Conservation (phyloP, 495 filamentous ascomycete genomes). For the Hyphodiscus hymeniophilus region DNA sequence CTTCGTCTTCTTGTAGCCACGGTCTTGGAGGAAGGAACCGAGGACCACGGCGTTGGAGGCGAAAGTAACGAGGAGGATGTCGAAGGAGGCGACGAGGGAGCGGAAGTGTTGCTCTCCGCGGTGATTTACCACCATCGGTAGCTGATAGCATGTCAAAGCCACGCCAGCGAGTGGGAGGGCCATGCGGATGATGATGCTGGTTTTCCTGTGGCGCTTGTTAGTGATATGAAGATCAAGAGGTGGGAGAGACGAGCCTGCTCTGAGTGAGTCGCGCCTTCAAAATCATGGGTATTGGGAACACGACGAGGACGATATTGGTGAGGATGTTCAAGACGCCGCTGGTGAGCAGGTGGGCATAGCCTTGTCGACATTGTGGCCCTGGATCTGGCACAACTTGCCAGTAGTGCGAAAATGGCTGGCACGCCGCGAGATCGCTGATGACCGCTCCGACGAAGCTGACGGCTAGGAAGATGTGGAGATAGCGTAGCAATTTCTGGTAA, state of each 20-base stretch:
- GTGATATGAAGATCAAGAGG: too few species aligned
- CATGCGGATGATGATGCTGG: constrained; percentile 11
- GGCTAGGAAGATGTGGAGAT: constrained; percentile 64
- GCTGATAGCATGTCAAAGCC: constrained; percentile 36
- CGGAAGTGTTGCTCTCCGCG: constrained; percentile 61
- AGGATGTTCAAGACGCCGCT: constrained; percentile 80
- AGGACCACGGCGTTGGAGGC: constrained; percentile 75
- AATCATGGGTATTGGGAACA: constrained; percentile 83
- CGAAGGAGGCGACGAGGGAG: constrained; percentile 68
- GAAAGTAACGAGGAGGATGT: constrained; percentile 65
- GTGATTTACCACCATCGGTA: constrained; percentile 53
- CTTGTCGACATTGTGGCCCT: constrained; percentile 75
- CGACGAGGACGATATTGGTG: constrained; percentile 77
- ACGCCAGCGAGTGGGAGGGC: constrained; percentile 14
- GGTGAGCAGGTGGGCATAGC: constrained; percentile 73
- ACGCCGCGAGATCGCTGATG: constrained; percentile 74
- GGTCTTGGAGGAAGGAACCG: constrained; percentile 70
- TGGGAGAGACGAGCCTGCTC: constrained; percentile 34
- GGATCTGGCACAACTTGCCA: constrained; percentile 92
- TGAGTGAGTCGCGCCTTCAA: constrained; percentile 57
- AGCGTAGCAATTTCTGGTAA: constrained; percentile 54
- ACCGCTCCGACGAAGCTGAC: constrained; percentile 77
- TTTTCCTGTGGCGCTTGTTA: constrained; percentile 14
- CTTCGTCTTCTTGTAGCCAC: constrained; percentile 67
- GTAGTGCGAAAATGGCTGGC: constrained; percentile 74